A percentile compares a stretch with the other conserved stretches of the same genome.
Evolutionary conservation across 371 early-diverging fungal species (phyloP).

Genomic region (Blakeslea trispora): DNA sequence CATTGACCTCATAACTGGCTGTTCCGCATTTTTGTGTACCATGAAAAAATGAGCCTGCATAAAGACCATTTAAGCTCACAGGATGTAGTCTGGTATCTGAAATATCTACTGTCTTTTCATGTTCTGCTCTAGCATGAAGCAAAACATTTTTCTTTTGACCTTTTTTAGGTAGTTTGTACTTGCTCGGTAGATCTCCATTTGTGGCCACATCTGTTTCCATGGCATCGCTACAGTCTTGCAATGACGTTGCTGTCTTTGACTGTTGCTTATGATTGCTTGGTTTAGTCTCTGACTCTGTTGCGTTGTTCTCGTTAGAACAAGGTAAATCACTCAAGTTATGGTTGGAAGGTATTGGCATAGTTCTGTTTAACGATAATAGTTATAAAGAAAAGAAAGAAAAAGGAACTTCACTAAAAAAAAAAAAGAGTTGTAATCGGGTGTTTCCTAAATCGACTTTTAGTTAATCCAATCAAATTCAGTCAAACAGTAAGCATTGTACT

Average conservation of each 20-base stretch:
- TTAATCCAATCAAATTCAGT: no score
- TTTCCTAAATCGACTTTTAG: no score
- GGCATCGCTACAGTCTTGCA: background rate
- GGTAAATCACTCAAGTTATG: background rate
- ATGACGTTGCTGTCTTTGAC: background rate
- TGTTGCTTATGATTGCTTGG: background rate
- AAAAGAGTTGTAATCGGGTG: no score
- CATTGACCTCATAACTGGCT: conserved; percentile 67
- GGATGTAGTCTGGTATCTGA: conserved; percentile 20
- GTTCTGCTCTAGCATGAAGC: conserved; percentile 19
- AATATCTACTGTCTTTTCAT: conserved; percentile 14
- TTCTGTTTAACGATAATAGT: background rate
- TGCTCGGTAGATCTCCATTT: background rate
- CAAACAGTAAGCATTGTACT: no score
- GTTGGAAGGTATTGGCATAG: conserved; percentile 19
- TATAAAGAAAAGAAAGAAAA: background rate
- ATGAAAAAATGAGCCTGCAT: conserved; percentile 61
- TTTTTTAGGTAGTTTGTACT: background rate
- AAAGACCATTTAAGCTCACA: conserved; percentile 26
- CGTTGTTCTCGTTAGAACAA: background rate
- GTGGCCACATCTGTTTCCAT: conserved; percentile 10
- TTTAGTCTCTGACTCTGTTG: background rate
- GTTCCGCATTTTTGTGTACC: conserved; percentile 70
- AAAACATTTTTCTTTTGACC: background rate
- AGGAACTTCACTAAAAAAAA: no score